Base-by-base conservation (phyloP, 108 stramenopile species). In the Aureococcus anophagefferens region DNA sequence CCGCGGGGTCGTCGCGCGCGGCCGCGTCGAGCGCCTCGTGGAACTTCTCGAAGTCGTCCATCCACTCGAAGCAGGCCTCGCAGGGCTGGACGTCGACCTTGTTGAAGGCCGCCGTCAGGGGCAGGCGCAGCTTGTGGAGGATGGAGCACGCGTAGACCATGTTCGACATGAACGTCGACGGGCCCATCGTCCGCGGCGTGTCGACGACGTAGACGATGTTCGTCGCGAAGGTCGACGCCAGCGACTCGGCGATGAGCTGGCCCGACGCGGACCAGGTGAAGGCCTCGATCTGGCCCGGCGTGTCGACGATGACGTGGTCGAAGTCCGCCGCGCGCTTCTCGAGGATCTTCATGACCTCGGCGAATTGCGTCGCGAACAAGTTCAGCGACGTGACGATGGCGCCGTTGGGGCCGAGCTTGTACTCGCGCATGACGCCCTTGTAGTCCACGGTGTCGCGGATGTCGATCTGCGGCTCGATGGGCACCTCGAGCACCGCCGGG, bases 201-300 rank as follows among this genome's bases (percentile, higher is more conserved):
- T 99, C 96, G 30, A 96, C 88, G 14, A 99, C 94, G 76, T 94
- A 99, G 30, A 91, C 83, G 36, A 99, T 67, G 21, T 92, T 83
- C 30, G 98, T 99, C 44, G 98, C 96, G 81, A 97, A 95, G 25
- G 96, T 75, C 29, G 90, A 80, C 16, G 96, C 95, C 9, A 99
- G 85, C 9, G 93, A 81, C 68, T 96, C 94, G 33, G 93, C 90
- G 46, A 98, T 85, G 68, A 99, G 96, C 62, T 84, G 71, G 33
- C 98, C 98, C 17, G 94, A 95, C 5, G 98, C 98, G 44, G 91
- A 92, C 98, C 98, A 99, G 0, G 96, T 96, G 87, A 99, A 99
- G 40, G 93, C 93, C 84, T 99, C 98, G 72, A 99, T 99, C 83
- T 99, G 97, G 32, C 98, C 98, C 25, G 98, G 98, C 17, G 98